phyloP scores from a whole-genome alignment of 2,329 filamentous ascomycete genomes.

The Pyricularia sp. region DNA sequence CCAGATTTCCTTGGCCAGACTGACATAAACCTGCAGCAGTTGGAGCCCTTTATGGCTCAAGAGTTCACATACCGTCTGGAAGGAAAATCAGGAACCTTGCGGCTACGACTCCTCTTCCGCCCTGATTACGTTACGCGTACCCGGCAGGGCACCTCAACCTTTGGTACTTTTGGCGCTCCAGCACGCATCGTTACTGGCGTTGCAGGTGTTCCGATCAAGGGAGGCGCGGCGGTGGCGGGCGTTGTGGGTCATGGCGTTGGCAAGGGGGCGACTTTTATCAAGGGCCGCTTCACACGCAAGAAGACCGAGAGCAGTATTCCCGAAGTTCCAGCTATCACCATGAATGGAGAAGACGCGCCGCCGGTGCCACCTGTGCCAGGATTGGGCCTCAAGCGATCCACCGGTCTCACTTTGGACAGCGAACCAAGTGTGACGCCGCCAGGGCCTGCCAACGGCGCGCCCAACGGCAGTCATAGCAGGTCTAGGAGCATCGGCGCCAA shows the following conservation, averaged over 20 bases:
- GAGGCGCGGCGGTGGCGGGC: conserved; percentile 62
- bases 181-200: conserved; percentile 76
- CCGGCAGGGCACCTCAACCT: conserved; percentile 82
- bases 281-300: conserved; percentile 65
- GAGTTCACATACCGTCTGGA: conserved; percentile 66
- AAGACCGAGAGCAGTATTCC: conserved; percentile 28
- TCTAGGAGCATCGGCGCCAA: conserved; percentile 49
- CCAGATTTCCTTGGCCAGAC: conserved; percentile 78
- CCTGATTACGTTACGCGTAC: conserved; percentile 80
- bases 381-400: conserved; percentile 26
- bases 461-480: conserved; percentile 28
- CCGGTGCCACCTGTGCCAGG: conserved; percentile 12
- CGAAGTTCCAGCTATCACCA: conserved; percentile 30
- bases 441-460: conserved; percentile 14
- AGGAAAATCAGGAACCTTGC: conserved; percentile 76
- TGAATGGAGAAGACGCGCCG: conserved; percentile 25
- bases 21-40: conserved; percentile 58
- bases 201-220: conserved; percentile 86
- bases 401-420: conserved; percentile 21
- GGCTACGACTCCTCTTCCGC: conserved; percentile 80
- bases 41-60: conserved; percentile 75
- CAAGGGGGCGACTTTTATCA: conserved; percentile 82
- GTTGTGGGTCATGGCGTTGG: conserved; percentile 66
- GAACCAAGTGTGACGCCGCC: conserved; percentile 17
- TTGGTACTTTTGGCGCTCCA: conserved; percentile 79